Percentiles rank a stretch among this genome's conserved stretches.
Evolutionary conservation across 495 filamentous ascomycete genomes (phyloP).

Genomic region (Podospora bellae-mahoneyi): DNA sequence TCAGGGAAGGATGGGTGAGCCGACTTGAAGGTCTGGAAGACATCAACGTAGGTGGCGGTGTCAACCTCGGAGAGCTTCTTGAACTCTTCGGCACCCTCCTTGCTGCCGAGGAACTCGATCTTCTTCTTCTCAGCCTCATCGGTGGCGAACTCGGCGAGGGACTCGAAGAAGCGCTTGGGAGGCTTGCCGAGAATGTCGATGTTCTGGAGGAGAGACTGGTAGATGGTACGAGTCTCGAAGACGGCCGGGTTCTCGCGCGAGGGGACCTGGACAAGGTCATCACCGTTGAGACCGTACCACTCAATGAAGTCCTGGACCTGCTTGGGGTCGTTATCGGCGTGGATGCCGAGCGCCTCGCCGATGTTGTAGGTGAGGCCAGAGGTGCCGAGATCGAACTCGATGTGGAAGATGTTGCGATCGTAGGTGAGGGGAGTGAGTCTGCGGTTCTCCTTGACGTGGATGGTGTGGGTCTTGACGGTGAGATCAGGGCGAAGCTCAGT

Average conservation of each 20-base stretch:
- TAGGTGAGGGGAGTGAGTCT: slow-evolving; percentile 84
- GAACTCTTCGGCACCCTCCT: slow-evolving; percentile 89
- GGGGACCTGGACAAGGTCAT: slow-evolving; percentile 84
- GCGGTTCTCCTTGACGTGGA: slow-evolving; percentile 92
- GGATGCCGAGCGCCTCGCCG: slow-evolving; percentile 95
- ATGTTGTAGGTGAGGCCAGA: slow-evolving; percentile 94
- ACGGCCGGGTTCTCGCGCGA: slow-evolving; percentile 75
- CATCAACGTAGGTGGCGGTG: slow-evolving; percentile 86
- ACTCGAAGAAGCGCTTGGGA: slow-evolving; percentile 95
- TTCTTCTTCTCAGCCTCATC: slow-evolving; percentile 78
- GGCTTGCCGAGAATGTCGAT: slow-evolving; percentile 96
- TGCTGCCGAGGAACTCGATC: slow-evolving; percentile 70
- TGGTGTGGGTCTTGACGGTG: slow-evolving; percentile 76
- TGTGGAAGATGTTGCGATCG: slow-evolving; percentile 99
- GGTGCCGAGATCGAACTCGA: slow-evolving; percentile 91
- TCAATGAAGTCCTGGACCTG: slow-evolving; percentile 82
- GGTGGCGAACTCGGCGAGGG: slow-evolving; percentile 79
- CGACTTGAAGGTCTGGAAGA: slow-evolving; percentile 81
- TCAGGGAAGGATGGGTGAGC: slow-evolving; percentile 89
- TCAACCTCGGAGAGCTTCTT: slow-evolving; percentile 92
- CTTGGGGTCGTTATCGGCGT: slow-evolving; percentile 81
- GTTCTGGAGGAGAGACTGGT: slow-evolving; percentile 89
- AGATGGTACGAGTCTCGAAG: slow-evolving; percentile 86
- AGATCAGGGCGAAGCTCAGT: slow-evolving; percentile 78
- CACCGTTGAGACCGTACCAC: slow-evolving; percentile 77